These are phyloP conservation scores for Passalora sequoiae DNA, from an alignment of 2,329 filamentous ascomycete genomes.

Conservation along the genomic window DNA sequence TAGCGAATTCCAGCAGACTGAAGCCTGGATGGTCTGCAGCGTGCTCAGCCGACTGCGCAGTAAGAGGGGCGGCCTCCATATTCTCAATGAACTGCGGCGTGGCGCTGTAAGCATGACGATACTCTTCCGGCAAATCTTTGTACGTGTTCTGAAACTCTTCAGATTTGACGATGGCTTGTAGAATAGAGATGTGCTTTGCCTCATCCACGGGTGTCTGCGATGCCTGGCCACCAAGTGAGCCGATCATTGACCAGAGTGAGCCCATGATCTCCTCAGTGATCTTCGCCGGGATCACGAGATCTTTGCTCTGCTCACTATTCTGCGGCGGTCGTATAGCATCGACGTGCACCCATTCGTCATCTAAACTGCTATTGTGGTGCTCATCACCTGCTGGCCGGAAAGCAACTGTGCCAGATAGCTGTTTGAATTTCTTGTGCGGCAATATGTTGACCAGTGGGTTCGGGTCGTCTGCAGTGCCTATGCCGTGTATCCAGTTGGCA, in stretches of 20 bases:
- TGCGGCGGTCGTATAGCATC: not conserved
- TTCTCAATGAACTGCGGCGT: conserved; percentile 24
- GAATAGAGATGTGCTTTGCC: conserved; percentile 18
- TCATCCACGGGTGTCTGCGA: conserved; percentile 5
- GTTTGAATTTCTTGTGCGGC: conserved; percentile 18
- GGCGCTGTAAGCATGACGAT: conserved; percentile 13
- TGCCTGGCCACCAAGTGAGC: conserved; percentile 17
- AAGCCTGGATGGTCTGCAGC: conserved; percentile 12
- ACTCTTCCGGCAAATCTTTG: conserved; percentile 14
- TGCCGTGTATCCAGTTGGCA: conserved; percentile 28
- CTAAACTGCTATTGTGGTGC: not conserved
- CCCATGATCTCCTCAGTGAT: conserved; percentile 13
- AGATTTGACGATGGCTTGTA: conserved; percentile 14
- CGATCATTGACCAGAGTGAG: conserved; percentile 20
- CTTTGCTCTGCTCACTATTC: not conserved
- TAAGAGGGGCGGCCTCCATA: conserved; percentile 26
- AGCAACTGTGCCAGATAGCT: conserved; percentile 16
- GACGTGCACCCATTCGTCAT: conserved; percentile 15
- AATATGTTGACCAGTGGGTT: conserved; percentile 25
- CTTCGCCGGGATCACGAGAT: conserved; percentile 18
- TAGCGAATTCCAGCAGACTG: conserved; percentile 24
- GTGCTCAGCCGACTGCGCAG: conserved; percentile 23
- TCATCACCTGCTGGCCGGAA: conserved; percentile 11
- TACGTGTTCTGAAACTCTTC: conserved; percentile 14
- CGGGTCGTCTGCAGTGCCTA: conserved; percentile 20